Base-by-base conservation (phyloP, 2,329 filamentous ascomycete genomes). In the Aureobasidium sp. region DNA sequence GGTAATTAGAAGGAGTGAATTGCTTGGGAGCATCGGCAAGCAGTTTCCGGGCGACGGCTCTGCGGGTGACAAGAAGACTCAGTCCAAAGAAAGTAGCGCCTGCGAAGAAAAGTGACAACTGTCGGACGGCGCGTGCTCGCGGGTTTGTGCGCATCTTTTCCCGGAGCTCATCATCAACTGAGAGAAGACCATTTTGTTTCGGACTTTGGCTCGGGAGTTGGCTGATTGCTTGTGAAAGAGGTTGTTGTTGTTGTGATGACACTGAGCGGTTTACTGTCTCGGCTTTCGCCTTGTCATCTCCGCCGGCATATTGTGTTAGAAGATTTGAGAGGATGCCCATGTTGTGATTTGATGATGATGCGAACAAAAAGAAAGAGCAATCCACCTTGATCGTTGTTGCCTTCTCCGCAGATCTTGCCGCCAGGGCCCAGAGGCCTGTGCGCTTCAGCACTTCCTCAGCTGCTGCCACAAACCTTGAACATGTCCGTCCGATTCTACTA, bases 61-160 rank as follows among this genome's bases (percentile, higher is more conserved):
- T 74, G 71, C 73, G 74, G 74, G 80, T 76, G 74, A 96, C 78
- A 61, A 87, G 71, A 1, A 88, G 79, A 1, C 91, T 90, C 65
- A 91, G 80, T 26, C 84, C 78, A 66, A 95, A 83, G 76, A 96
- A 95, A 61, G 84, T 80, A 12, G 89, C 82, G 46, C 93, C 93
- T 64, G 87, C 85, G 68, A 87, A 79, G 74, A 94, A 87, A 63
- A 96, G 41, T 5, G 75, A 48, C 62, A 71, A 66, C 70, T 70
- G 63, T 73, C 69, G 44, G 69, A 67, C 46, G 66, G 68, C 36
- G 62, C 67, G 55, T 68, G 60, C 60, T 5, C 60, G 52, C 12
- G 60, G 60, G 26, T 62, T 62, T n/a, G 57, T 61, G 47, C 57
- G 57, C 57, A 61, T 61, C 57, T 61, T 61, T 17, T 61, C 57